Evolutionary conservation across 345 rosid genomes (phyloP).

Genomic region (Toxicodendron radicans): DNA sequence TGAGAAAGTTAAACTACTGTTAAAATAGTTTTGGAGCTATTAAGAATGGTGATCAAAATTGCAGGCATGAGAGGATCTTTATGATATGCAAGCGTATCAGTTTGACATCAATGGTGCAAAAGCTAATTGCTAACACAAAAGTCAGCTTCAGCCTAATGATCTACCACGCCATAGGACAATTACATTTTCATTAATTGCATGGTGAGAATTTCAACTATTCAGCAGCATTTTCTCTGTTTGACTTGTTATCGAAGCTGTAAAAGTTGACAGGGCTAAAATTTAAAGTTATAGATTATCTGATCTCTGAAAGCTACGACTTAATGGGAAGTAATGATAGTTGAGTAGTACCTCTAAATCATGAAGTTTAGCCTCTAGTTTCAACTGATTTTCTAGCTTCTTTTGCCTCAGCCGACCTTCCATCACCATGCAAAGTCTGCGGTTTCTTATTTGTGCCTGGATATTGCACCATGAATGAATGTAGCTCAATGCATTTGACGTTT

Average conservation of each 20-base stretch:
- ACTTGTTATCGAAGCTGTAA: neutral
- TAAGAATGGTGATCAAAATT: no score
- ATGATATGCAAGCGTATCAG: no score
- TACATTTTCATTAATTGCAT: neutral
- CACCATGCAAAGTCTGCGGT: constrained; percentile 69
- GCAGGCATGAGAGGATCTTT: no score
- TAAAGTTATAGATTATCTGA: neutral
- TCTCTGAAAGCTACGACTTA: neutral
- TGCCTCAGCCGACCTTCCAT: constrained; percentile 64
- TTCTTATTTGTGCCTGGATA: constrained; percentile 62
- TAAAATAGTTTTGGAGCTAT: neutral
- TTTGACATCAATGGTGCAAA: neutral
- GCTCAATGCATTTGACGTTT: constrained; percentile 51
- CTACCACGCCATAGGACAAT: neutral
- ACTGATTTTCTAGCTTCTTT: constrained; percentile 64
- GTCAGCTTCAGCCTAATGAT: neutral
- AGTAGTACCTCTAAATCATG: constrained; percentile 58
- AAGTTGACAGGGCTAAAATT: neutral
- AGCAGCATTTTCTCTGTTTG: neutral
- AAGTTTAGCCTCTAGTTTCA: constrained; percentile 75
- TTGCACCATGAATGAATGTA: constrained; percentile 76
- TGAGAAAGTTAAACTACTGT: neutral
- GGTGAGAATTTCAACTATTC: neutral
- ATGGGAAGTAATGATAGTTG: neutral
- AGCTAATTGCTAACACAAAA: neutral